Percentiles rank a stretch among this genome's conserved stretches.
Conservation (phyloP, 805 yeast species). For the Metschnikowia santaceciliae region DNA sequence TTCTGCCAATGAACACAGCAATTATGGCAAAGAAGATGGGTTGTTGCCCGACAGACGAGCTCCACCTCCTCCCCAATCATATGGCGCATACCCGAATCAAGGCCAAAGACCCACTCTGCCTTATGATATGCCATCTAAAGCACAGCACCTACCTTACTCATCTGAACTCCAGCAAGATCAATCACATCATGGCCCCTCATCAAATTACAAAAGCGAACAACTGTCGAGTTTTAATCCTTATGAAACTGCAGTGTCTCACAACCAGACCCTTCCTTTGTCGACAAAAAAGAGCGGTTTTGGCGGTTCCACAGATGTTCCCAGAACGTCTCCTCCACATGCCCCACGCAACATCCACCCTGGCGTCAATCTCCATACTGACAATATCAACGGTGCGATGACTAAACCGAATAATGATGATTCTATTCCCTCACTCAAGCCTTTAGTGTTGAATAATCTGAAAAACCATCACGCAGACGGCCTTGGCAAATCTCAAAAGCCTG, state of each 20-base stretch:
- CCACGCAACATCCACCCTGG: slow-evolving; percentile 32
- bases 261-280: slow-evolving; percentile 15
- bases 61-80: slow-evolving; percentile 47
- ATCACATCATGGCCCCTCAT: neutral
- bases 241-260: slow-evolving; percentile 11
- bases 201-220: neutral
- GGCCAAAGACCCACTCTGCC: neutral
- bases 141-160: neutral
- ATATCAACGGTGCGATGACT: slow-evolving; percentile 24
- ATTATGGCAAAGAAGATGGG: slow-evolving; percentile 17
- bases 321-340: slow-evolving; percentile 26
- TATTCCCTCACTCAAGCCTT: slow-evolving; percentile 12
- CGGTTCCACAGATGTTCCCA: slow-evolving; percentile 21
- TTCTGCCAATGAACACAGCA: slow-evolving; percentile 17
- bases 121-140: slow-evolving; percentile 4
- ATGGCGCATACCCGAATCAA: neutral
- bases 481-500: slow-evolving; percentile 12
- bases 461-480: slow-evolving; percentile 10
- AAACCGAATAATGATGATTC: slow-evolving; percentile 5
- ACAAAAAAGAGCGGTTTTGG: slow-evolving; percentile 20
- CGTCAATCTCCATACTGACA: slow-evolving; percentile 28
- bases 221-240: neutral
- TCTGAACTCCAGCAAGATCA: neutral
- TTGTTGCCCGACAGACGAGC: slow-evolving; percentile 51
- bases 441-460: slow-evolving; percentile 13